Percentiles rank a stretch among this genome's conserved stretches.
These are phyloP conservation scores for Schwanniomyces yamadae DNA, from an alignment of 805 yeast genomes.

Conservation along the genomic window DNA sequence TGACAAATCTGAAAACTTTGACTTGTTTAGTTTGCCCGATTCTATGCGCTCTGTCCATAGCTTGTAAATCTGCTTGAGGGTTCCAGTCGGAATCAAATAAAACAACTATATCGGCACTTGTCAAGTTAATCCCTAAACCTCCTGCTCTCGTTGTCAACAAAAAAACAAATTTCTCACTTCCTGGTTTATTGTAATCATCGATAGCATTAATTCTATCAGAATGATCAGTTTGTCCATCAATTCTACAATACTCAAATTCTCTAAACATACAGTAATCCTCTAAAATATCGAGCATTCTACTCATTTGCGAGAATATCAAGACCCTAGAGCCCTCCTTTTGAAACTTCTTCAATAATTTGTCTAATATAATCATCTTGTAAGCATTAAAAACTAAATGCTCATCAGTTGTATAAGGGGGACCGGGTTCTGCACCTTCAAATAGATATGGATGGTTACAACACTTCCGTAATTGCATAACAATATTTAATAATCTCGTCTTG, in stretches of 20 bases:
- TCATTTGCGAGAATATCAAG: conserved; percentile 79
- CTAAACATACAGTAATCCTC: conserved; percentile 78
- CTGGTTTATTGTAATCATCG: conserved; percentile 79
- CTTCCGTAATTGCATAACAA: conserved; percentile 82
- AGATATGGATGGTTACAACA: conserved; percentile 85
- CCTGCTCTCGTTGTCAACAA: conserved; percentile 84
- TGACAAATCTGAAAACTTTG: conserved; percentile 71
- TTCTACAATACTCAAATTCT: conserved; percentile 69
- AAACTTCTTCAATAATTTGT: conserved; percentile 59
- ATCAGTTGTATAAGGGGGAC: conserved; percentile 84
- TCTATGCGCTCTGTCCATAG: conserved; percentile 88
- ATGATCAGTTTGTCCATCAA: conserved; percentile 83
- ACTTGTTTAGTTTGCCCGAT: conserved; percentile 86
- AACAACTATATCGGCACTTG: conserved; percentile 77
- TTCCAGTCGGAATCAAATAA: conserved; percentile 84
- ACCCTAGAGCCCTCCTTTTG: conserved; percentile 74
- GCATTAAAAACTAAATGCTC: conserved; percentile 77
- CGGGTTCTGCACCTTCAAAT: conserved; percentile 87
- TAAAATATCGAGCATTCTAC: conserved; percentile 73
- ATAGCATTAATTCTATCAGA: conserved; percentile 72
- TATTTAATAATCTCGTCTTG: conserved; percentile 71
- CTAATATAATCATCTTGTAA: conserved; percentile 69
- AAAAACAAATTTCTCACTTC: conserved; percentile 68
- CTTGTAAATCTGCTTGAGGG: conserved; percentile 86
- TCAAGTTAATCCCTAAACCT: conserved; percentile 82